Base-by-base conservation (phyloP, 2,329 filamentous ascomycete species). In the Colletotrichum spaethianum region DNA sequence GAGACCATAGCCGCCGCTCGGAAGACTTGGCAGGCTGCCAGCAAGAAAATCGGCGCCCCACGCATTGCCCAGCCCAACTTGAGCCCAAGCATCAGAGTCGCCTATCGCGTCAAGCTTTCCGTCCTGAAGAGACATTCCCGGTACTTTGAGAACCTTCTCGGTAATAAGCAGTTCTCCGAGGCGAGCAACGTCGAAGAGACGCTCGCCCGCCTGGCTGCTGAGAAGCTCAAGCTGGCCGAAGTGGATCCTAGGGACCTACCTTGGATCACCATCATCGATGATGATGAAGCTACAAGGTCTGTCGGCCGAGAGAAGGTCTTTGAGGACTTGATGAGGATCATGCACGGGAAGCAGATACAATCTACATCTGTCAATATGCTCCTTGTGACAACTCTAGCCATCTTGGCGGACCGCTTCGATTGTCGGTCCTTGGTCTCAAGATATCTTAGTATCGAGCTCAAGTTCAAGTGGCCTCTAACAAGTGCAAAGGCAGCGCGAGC, bases 331-430 rank as follows among this genome's bases (percentile, higher is more conserved):
- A 82, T 95, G 31, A 84, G 87, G 23, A 88, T 93, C 23, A 82
- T 94, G 23, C 93, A 95, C 78, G 86, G 86, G 28, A 82, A 82
- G 46, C 81, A 79, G n/a, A 79, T 79, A n/a, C 83, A 82, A 61
- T 80, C 83, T 1, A 64, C 76, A 5, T 52, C 62, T 38, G 84
- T 87, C 26, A 88, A 87, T 20, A 86, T 93, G 74, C 82, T 88
- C 8, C 92, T 92, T 74, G 84, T 93, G 14, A 89, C 91, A 18
- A 92, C 92, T 1, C 83, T 95, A 50, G 90, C 92, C 50, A 87
- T 94, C 63, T 87, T 94, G 67, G 92, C 93, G 12, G 93, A 95
- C 79, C 89, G 92, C 55, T 95, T 94, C 80, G 91, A 93, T 81
- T 92, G 91, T 72, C 81, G 90, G 2, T 79, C 84, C 3, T 79